phyloP scores from a whole-genome alignment of 2,329 filamentous ascomycete species.

The Cercospora citrullina region DNA sequence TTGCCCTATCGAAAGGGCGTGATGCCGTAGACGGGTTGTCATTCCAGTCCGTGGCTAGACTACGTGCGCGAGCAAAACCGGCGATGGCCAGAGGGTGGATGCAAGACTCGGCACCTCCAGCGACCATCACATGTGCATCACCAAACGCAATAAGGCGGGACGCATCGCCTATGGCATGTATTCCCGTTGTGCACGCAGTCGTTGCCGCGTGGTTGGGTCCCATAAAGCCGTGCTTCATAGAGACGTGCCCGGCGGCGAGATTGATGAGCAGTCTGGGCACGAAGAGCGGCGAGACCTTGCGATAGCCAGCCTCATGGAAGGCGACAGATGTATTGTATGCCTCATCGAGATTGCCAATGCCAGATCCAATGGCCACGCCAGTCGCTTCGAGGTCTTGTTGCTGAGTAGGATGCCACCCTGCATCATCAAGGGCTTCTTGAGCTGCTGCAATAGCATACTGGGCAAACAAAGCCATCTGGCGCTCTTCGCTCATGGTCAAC shows the following conservation, averaged over 20 bases:
- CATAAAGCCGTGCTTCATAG: constrained; percentile 84
- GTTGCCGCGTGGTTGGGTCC: constrained; percentile 92
- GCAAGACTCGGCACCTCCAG: constrained; percentile 92
- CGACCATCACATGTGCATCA: constrained; percentile 92
- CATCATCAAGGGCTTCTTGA: constrained; percentile 81
- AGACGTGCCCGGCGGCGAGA: constrained; percentile 88
- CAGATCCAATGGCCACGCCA: constrained; percentile 90
- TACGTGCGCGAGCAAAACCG: constrained; percentile 85
- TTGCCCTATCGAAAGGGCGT: constrained; percentile 78
- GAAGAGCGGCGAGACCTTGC: constrained; percentile 88
- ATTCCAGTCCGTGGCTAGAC: constrained; percentile 80
- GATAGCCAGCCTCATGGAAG: constrained; percentile 77
- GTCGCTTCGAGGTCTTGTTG: constrained; percentile 70
- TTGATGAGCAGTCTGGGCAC: constrained; percentile 93
- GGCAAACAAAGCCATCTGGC: constrained; percentile 86
- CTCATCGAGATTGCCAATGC: constrained; percentile 91
- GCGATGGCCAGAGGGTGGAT: constrained; percentile 92
- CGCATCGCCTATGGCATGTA: constrained; percentile 91
- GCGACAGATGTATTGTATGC: constrained; percentile 80
- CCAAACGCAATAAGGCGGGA: constrained; percentile 88
- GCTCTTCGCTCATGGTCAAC: constrained; percentile 56
- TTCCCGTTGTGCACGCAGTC: constrained; percentile 93
- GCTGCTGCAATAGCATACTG: constrained; percentile 89
- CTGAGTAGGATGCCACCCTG: constrained; percentile 67
- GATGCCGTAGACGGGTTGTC: constrained; percentile 69